Evolutionary conservation across 2,329 filamentous ascomycete species (phyloP), one percentile per base, ranked within the genome.

Genomic region (Fragosphaeria purpurea): DNA sequence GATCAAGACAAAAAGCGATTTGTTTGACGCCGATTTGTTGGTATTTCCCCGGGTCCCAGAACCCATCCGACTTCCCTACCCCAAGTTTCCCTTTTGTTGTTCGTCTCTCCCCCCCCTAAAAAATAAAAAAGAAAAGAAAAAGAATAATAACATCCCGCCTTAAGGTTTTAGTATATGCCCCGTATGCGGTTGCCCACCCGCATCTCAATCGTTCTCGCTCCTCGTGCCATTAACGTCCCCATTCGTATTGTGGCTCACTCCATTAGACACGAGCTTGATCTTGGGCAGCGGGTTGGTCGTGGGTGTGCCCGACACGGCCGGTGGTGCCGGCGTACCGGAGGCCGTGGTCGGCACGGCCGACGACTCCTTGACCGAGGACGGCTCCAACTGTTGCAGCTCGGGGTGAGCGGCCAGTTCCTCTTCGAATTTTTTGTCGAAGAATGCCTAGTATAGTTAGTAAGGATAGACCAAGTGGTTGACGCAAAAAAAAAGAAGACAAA

Each of bases 371-470:
- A 48, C 48, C 4, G 50, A 44, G 33, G 53, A 41, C 6, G 56
- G 55, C 43, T 61, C 59, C 53, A 61, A 42, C 51, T 62, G 50
- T 52, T 59, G 59, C 41, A 61, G 58, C 49, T 59, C 57, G 11
- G 57, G 56, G 47, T 59, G 59, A 4, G 51, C 53, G 6, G 55
- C 51, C 22, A 59, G 46, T 51, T 57, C 56, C 11, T 57, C 75
- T 54, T 77, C 70, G 43, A 77, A 71, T 57, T 72, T 73, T 30
- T 65, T 65, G 48, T 72, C 72, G 64, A 79, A 82, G 62, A 74
- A 80, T 63, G 76, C 71, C 80, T 83, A 30, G 11, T 8, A 22
- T 12, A 6, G 53, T 57, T 44, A 53, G 48, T 13, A 13, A 37
- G 2, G 35, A 11, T n/a, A n/a, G n/a, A n/a, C n/a, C n/a, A n/a